phyloP scores from a whole-genome alignment of 1,284 basidiomycete genomes.

The Puccinia triticina region DNA sequence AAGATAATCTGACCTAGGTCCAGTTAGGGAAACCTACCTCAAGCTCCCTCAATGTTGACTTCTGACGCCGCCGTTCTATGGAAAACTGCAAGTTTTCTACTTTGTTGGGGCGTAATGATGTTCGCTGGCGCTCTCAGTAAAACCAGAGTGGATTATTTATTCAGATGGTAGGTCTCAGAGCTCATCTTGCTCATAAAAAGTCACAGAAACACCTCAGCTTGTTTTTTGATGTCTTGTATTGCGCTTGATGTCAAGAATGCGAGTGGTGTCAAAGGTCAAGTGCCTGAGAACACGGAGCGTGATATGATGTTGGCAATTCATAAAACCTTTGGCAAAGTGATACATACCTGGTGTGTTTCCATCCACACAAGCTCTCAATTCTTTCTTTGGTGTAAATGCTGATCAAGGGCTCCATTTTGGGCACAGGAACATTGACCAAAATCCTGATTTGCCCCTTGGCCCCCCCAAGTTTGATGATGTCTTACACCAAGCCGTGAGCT shows the following conservation, averaged over 20 bases:
- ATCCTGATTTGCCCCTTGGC: conserved; percentile 53
- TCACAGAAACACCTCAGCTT: too few relatives aligned
- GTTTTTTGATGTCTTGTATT: background rate
- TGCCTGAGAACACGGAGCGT: conserved; percentile 52
- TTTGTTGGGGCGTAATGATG: too few relatives aligned
- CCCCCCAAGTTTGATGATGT: conserved; percentile 54
- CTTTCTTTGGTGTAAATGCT: background rate
- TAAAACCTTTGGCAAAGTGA: conserved; percentile 53
- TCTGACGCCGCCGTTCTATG: too few relatives aligned
- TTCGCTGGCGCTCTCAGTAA: too few relatives aligned
- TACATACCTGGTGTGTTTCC: conserved; percentile 53
- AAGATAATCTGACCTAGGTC: too few relatives aligned
- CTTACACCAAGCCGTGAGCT: conserved; percentile 29
- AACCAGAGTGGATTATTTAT: conserved; percentile 56
- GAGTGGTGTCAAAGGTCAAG: conserved; percentile 34
- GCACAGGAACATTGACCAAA: conserved; percentile 49
- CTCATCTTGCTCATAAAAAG: too few relatives aligned
- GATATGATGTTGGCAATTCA: conserved; percentile 52
- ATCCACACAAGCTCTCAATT: background rate
- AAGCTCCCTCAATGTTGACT: too few relatives aligned
- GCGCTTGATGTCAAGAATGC: conserved; percentile 17
- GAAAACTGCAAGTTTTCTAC: too few relatives aligned
- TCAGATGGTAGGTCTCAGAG: conserved; percentile 55
- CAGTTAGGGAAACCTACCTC: too few relatives aligned
- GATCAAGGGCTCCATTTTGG: background rate